phyloP scores from a whole-genome alignment of 1,139 yeast species.

The Hyphopichia pseudoburtonii region DNA sequence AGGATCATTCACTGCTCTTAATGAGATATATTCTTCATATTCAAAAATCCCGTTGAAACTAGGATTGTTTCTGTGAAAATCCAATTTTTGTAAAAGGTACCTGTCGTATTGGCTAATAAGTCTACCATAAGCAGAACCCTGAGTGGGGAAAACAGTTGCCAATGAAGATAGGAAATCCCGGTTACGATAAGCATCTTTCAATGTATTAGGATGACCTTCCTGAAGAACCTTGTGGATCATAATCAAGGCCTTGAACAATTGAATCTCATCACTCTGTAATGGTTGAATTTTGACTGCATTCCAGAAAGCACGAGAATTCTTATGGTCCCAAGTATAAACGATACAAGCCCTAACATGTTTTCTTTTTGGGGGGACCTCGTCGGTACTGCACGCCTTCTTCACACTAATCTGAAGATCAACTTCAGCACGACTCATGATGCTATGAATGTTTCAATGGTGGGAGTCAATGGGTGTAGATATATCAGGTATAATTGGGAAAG shows the following conservation, averaged over 20 bases:
- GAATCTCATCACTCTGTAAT: conserved; percentile 77
- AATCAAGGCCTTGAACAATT: conserved; percentile 83
- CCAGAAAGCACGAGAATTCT: conserved; percentile 85
- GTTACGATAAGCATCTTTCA: conserved; percentile 81
- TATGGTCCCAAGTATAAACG: conserved; percentile 95
- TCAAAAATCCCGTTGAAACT: conserved; percentile 96
- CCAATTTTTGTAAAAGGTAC: conserved; percentile 69
- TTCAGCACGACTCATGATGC: conserved; percentile 51
- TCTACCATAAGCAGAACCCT: conserved; percentile 61
- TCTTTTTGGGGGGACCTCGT: conserved; percentile 91
- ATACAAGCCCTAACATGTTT: conserved; percentile 94
- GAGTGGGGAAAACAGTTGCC: conserved; percentile 40
- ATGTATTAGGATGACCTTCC: conserved; percentile 88
- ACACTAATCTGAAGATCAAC: conserved; percentile 66
- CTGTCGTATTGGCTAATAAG: conserved; percentile 77
- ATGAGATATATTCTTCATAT: conserved; percentile 89
- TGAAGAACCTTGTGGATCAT: conserved; percentile 91
- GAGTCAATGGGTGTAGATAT: not conserved
- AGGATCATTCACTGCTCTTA: conserved; percentile 87
- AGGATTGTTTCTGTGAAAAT: conserved; percentile 80
- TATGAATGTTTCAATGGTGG: no score
- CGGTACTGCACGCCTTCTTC: conserved; percentile 82
- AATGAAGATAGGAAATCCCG: conserved; percentile 44
- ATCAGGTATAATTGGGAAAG: not conserved
- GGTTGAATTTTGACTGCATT: conserved; percentile 80